Base-by-base conservation (phyloP, 2,329 filamentous ascomycete species). In the Geoglossum cookeanum region DNA sequence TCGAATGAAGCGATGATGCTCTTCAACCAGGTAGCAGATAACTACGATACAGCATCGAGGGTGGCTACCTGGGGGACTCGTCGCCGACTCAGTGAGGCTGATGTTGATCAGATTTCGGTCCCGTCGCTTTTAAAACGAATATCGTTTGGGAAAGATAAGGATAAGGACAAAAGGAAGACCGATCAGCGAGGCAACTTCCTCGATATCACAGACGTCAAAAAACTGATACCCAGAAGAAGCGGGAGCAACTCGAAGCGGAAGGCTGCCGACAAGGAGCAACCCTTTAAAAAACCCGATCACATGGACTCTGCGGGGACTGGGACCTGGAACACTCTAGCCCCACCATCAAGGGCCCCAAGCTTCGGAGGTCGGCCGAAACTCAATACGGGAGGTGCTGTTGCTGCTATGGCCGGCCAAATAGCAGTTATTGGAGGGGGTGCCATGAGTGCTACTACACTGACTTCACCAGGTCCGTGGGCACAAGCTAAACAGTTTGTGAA, bases 91-190 rank as follows among this genome's bases (percentile, higher is more conserved):
- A 84, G 83, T 65, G 72, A 84, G 54, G 79, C 82, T 4, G 81
- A 85, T 58, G 69, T 80, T 32, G 80, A 83, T 42, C 79, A 75
- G 48, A 74, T 73, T 7, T 77, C 76, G 22, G 22, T 22, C 57
- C 79, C 81, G 29, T 80, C 75, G 58, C 74, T 86, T 44, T 67
- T 85, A 45, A 85, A 83, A 64, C 81, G 78, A 65, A 70, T 79
- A 48, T 78, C 76, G 6, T 72, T 83, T 61, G 75, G 72, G 63
- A 69, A 75, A 55, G 70, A 71, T 22, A 70, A 71, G 45, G 64
- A 67, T 57, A 63, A 69, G 61, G 63, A 68, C 70, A 13, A 74
- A 76, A 22, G 73, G 75, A 60, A 74, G 75, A 67, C 71, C 54
- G 69, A 72, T 49, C 69, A 73, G 58, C 69, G 71, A 30, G 70